Base-by-base conservation (phyloP, 2,329 filamentous ascomycete species). In the Paracorniculantispora psalliotae region DNA sequence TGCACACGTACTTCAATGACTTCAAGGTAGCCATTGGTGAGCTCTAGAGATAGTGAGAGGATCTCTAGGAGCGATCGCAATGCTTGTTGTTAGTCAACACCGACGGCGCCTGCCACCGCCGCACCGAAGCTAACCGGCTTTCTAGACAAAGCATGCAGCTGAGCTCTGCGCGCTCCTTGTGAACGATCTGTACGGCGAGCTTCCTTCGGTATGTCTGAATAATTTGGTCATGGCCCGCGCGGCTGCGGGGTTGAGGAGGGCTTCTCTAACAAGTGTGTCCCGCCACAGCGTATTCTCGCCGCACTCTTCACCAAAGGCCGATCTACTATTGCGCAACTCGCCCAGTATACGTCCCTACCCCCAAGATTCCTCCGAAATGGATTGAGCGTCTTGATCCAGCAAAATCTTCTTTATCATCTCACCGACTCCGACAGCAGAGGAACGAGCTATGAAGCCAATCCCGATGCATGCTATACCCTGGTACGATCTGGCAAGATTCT, bases 101-200 rank as follows among this genome's bases (percentile, higher is more conserved):
- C 21, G 35, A 28, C 43, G 28, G 26, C 49, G 46, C 25, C 23
- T 56, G 59, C 41, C 21, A n/a, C 41, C 30, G 33, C 37, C n/a
- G 49, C 49, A 50, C 67, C 70, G 59, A 59, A 46, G 50, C 56
- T 23, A 51, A 44, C 52, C 61, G 19, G 25, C 55, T 50, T 43
- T 46, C 21, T 63, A 88, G 85, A 85, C 84, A 62, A 86, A 91
- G 78, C 84, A 89, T 72, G 82, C 89, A 66, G 86, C 89, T 69
- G 91, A 97, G 83, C 90, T 97, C 70, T 96, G 91, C 79, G 84
- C 88, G 78, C 86, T 96, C 71, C 83, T 97, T 63, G 88, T 97
- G 63, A 87, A 92, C 71, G 92, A 97, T 72, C 82, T 90, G 61
- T 93, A 94, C 73, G 94, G 94, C 70, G 90, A 96, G 77, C 85